These are phyloP conservation scores for Kwoniella europaea DNA, from an alignment of 768 basidiomycete species.

Conservation along the genomic window DNA sequence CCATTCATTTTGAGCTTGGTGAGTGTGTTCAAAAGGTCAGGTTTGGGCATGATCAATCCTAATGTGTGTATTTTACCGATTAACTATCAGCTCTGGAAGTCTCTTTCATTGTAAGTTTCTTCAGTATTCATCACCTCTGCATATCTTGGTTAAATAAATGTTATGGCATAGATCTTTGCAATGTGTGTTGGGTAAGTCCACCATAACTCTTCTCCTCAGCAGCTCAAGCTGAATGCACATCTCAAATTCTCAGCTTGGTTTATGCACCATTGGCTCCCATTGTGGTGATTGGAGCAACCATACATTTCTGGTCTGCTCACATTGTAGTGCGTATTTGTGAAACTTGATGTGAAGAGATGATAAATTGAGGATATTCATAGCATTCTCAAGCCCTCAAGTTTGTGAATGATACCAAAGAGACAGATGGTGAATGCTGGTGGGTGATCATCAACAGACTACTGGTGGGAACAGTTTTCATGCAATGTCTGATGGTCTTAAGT, in stretches of 20 bases:
- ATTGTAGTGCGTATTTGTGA: conserved; percentile 36
- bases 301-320: conserved; percentile 73
- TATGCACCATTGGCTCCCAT: conserved; percentile 93
- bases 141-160: not conserved
- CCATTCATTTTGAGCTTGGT: conserved; percentile 32
- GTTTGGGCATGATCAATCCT: not conserved
- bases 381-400: conserved; percentile 75
- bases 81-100: conserved; percentile 44
- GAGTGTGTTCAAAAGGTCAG: not conserved
- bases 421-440: conserved; percentile 81
- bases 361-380: conserved; percentile 9
- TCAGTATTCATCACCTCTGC: not conserved
- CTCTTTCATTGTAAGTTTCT: conserved; percentile 39
- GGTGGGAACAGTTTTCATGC: conserved; percentile 79
- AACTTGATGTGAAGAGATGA: not conserved
- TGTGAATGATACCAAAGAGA: conserved; percentile 83
- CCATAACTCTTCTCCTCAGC: no score
- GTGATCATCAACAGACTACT: conserved; percentile 86
- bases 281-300: conserved; percentile 75
- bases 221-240: no score
- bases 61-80: not conserved
- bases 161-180: conserved; percentile 40
- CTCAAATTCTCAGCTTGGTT: conserved; percentile 56
- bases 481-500: conserved; percentile 60
- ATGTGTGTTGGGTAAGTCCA: conserved; percentile 40